Evolutionary conservation across 2,329 filamentous ascomycete genomes (phyloP).

Genomic region (Colletotrichum navitas): DNA sequence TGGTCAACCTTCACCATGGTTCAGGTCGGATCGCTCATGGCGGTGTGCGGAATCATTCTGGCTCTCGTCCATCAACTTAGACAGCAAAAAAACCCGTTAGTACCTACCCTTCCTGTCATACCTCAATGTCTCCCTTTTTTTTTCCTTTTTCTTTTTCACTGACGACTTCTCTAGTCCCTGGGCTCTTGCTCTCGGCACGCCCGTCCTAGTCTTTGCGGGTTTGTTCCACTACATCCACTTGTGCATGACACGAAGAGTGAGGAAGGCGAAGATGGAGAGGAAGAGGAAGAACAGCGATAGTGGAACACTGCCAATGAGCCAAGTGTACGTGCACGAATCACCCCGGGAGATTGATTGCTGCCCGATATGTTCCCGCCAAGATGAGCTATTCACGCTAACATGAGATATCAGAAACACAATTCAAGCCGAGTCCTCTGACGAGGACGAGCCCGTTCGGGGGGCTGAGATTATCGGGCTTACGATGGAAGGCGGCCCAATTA

Average conservation of each 20-base stretch:
- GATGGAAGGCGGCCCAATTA: constrained; percentile 59
- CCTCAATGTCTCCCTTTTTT: background rate
- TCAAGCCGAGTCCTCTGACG: constrained; percentile 45
- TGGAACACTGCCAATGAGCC: constrained; percentile 54
- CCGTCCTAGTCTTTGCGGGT: constrained; percentile 70
- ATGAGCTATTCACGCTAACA: constrained; percentile 43
- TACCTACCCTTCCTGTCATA: constrained; percentile 41
- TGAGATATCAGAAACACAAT: constrained; percentile 52
- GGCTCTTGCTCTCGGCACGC: constrained; percentile 71
- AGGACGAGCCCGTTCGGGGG: constrained; percentile 47
- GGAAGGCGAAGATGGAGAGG: constrained; percentile 46
- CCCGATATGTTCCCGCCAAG: constrained; percentile 39
- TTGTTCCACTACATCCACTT: constrained; percentile 63
- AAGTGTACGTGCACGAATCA: constrained; percentile 54
- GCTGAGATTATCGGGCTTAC: constrained; percentile 60
- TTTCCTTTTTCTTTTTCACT: constrained; percentile 13
- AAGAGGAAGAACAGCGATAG: constrained; percentile 45
- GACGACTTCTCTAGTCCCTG: constrained; percentile 57
- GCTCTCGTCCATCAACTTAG: constrained; percentile 64
- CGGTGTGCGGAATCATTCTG: constrained; percentile 68
- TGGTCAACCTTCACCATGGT: constrained; percentile 73
- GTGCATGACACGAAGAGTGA: constrained; percentile 53
- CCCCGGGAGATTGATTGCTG: constrained; percentile 23
- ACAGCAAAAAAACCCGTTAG: constrained; percentile 65
- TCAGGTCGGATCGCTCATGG: constrained; percentile 69